phyloP scores from a whole-genome alignment of 2,329 filamentous ascomycete species.

The Pseudomassariella vexata region DNA sequence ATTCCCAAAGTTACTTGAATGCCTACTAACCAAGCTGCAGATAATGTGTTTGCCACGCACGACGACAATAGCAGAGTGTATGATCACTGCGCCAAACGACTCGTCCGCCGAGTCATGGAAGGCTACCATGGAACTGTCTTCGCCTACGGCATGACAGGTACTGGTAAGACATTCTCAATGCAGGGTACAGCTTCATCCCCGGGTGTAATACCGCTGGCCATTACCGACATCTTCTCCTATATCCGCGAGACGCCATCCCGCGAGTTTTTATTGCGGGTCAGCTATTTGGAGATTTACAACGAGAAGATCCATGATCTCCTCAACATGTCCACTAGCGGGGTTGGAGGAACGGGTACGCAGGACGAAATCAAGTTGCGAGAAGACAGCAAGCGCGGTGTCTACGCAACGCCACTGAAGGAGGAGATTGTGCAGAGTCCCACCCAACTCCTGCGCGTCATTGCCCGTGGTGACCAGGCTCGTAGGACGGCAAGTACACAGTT shows the following conservation, averaged over 20 bases:
- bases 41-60: slow-evolving; percentile 92
- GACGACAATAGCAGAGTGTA: slow-evolving; percentile 95
- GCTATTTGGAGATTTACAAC: slow-evolving; percentile 98
- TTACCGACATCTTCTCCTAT: slow-evolving; percentile 98
- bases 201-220: slow-evolving; percentile 92
- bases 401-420: slow-evolving; percentile 92
- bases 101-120: slow-evolving; percentile 97
- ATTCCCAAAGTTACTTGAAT: neutral
- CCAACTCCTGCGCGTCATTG: slow-evolving; percentile 89
- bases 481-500: slow-evolving; percentile 93
- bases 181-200: slow-evolving; percentile 94
- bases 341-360: slow-evolving; percentile 51
- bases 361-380: slow-evolving; percentile 97
- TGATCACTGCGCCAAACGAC: slow-evolving; percentile 85
- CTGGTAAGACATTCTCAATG: slow-evolving; percentile 99
- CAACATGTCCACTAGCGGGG: slow-evolving; percentile 60
- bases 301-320: slow-evolving; percentile 94
- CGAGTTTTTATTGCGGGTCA: slow-evolving; percentile 91
- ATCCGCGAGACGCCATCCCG: slow-evolving; percentile 93
- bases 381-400: slow-evolving; percentile 93
- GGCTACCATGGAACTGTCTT: slow-evolving; percentile 98
- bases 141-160: slow-evolving; percentile 98
- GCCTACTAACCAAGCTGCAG: slow-evolving; percentile 37
- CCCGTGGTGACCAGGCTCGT: slow-evolving; percentile 84
- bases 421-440: slow-evolving; percentile 98